Conservation (phyloP, 192 early-diverging fungal species). For the Coemansia erecta region DNA sequence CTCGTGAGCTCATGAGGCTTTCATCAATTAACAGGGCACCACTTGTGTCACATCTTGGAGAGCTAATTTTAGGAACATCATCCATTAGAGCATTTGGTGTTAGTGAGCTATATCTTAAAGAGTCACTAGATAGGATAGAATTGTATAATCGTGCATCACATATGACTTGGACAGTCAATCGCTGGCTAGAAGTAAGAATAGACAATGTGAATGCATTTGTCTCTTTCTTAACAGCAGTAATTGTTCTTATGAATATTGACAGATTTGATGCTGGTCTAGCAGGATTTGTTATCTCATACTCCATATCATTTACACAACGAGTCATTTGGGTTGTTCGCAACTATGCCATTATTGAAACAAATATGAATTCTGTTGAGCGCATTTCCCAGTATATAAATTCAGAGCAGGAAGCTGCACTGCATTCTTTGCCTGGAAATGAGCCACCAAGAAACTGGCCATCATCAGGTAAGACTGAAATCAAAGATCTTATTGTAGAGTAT, state of each 20-base stretch:
- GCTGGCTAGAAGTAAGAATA: slow-evolving; percentile 77
- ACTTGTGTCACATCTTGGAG: slow-evolving; percentile 74
- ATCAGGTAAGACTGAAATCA: slow-evolving; percentile 66
- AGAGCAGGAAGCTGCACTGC: slow-evolving; percentile 71
- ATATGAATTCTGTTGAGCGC: slow-evolving; percentile 83
- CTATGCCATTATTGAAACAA: slow-evolving; percentile 77
- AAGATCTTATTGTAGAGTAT: slow-evolving; percentile 68
- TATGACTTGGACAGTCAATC: slow-evolving; percentile 75
- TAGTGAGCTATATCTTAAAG: slow-evolving; percentile 63
- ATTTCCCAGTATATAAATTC: slow-evolving; percentile 73
- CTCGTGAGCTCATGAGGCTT: slow-evolving; percentile 84
- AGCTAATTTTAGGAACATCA: slow-evolving; percentile 71
- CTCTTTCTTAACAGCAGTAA: slow-evolving; percentile 64
- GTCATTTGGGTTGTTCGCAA: slow-evolving; percentile 78
- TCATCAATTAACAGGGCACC: slow-evolving; percentile 73
- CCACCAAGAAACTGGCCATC: slow-evolving; percentile 63
- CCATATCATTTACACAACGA: slow-evolving; percentile 74
- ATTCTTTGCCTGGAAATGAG: slow-evolving; percentile 48
- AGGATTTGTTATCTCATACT: slow-evolving; percentile 77
- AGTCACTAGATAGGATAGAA: slow-evolving; percentile 60
- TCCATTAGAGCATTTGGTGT: slow-evolving; percentile 81
- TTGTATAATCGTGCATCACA: slow-evolving; percentile 81
- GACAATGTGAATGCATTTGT: slow-evolving; percentile 72
- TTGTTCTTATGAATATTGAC: slow-evolving; percentile 54
- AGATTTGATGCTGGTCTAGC: slow-evolving; percentile 78